phyloP scores from a whole-genome alignment of 176 grass and related monocot species.

The Pharus latifolius region DNA sequence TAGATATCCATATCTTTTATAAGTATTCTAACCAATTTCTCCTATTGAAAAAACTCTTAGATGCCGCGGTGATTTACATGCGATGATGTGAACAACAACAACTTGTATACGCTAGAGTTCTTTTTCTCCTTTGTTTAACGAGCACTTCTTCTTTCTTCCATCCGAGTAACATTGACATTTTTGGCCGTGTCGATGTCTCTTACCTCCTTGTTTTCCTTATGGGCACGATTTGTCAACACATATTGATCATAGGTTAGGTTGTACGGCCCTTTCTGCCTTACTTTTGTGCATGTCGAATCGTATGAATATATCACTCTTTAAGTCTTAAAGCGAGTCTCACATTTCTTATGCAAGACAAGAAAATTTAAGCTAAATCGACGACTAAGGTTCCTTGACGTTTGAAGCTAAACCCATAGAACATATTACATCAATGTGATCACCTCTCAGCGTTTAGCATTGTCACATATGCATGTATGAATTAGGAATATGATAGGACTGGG shows the following conservation, averaged over 20 bases:
- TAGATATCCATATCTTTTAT: too few relatives aligned
- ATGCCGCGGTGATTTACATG: slow-evolving; percentile 2
- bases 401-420: too few relatives aligned
- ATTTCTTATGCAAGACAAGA: too few relatives aligned
- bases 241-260: slow-evolving; percentile 23
- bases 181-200: slow-evolving; percentile 1
- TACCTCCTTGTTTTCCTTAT: not conserved
- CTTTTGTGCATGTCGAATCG: not conserved
- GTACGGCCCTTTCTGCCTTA: slow-evolving; percentile 1
- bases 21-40: too few relatives aligned
- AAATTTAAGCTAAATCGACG: too few relatives aligned
- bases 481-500: too few relatives aligned
- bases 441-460: too few relatives aligned
- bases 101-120: not conserved
- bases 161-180: slow-evolving; percentile 2
- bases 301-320: not conserved
- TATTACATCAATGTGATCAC: too few relatives aligned
- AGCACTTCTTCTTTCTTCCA: not conserved
- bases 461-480: too few relatives aligned
- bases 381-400: not conserved
- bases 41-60: too few relatives aligned
- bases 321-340: too few relatives aligned
- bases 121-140: not conserved
- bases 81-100: not conserved
- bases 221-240: slow-evolving; percentile 12